phyloP scores from a whole-genome alignment of 2,329 filamentous ascomycete species.

The Aspergillus hortae region DNA sequence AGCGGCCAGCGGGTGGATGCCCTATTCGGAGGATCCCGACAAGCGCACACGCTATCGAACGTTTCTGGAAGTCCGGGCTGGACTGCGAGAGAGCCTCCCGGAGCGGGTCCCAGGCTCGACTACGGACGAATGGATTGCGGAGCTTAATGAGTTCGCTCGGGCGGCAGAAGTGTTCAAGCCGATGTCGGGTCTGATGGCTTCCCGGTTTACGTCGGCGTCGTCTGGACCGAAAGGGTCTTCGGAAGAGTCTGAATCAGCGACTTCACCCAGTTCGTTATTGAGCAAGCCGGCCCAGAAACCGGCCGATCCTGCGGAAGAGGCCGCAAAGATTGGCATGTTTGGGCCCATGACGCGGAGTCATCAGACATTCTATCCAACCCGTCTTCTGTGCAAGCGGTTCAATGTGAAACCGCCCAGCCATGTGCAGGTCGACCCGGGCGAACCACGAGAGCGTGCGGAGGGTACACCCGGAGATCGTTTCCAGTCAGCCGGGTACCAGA shows the following conservation, averaged over 20 bases:
- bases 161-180: slow-evolving; percentile 83
- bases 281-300: slow-evolving; percentile 53
- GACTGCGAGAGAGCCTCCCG: slow-evolving; percentile 57
- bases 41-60: slow-evolving; percentile 78
- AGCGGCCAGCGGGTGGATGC: slow-evolving; percentile 66
- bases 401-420: slow-evolving; percentile 75
- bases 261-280: slow-evolving; percentile 38
- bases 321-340: slow-evolving; percentile 89
- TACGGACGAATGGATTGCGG: slow-evolving; percentile 72
- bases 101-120: slow-evolving; percentile 50
- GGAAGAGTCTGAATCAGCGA: slow-evolving; percentile 26
- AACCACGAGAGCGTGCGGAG: slow-evolving; percentile 31
- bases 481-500: slow-evolving; percentile 31
- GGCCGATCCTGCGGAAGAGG: slow-evolving; percentile 76
- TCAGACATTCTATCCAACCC: slow-evolving; percentile 71
- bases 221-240: slow-evolving; percentile 38
- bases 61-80: slow-evolving; percentile 76
- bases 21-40: slow-evolving; percentile 75
- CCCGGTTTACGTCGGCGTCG: slow-evolving; percentile 71
- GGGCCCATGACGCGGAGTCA: slow-evolving; percentile 76
- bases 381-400: slow-evolving; percentile 91
- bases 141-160: slow-evolving; percentile 73
- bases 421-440: slow-evolving; percentile 54
- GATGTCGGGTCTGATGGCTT: slow-evolving; percentile 87
- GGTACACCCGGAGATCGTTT: slow-evolving; percentile 23